Conservation (phyloP, 768 basidiomycete genomes). For the Calvatia gigantea region DNA sequence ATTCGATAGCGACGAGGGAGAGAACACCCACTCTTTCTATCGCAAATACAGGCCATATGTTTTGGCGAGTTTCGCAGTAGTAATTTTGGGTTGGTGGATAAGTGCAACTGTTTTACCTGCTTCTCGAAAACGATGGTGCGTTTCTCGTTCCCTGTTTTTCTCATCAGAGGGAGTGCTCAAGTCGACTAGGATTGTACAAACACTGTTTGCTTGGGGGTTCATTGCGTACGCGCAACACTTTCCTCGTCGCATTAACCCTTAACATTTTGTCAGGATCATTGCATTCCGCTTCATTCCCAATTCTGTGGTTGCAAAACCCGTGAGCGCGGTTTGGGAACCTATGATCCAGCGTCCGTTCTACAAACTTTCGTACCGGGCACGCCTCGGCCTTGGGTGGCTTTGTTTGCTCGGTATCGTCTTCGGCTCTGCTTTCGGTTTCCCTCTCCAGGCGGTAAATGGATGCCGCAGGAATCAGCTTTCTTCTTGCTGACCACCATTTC, state of each 20-base stretch:
- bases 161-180: not conserved
- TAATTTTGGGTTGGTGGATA: slow-evolving; percentile 87
- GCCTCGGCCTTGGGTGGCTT: slow-evolving; percentile 71
- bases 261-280: slow-evolving; percentile 47
- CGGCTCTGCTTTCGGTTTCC: slow-evolving; percentile 85
- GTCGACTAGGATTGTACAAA: slow-evolving; percentile 68
- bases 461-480: slow-evolving; percentile 13
- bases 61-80: slow-evolving; percentile 46
- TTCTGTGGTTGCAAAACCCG: slow-evolving; percentile 64
- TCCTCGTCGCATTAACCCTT: not conserved
- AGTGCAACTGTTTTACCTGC: slow-evolving; percentile 62
- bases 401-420: slow-evolving; percentile 75
- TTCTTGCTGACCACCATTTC: not conserved
- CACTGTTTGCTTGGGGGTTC: slow-evolving; percentile 82
- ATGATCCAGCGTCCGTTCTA: slow-evolving; percentile 67
- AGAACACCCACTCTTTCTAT: slow-evolving; percentile 17
- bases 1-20: slow-evolving; percentile 21
- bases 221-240: slow-evolving; percentile 45
- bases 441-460: slow-evolving; percentile 48
- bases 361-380: slow-evolving; percentile 41
- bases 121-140: slow-evolving; percentile 75
- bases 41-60: slow-evolving; percentile 37
- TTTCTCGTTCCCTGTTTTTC: slow-evolving; percentile 14
- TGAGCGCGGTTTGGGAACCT: slow-evolving; percentile 68
- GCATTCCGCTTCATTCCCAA: slow-evolving; percentile 84